phyloP scores from a whole-genome alignment of 345 rosid genomes.

The Populus simonii region DNA sequence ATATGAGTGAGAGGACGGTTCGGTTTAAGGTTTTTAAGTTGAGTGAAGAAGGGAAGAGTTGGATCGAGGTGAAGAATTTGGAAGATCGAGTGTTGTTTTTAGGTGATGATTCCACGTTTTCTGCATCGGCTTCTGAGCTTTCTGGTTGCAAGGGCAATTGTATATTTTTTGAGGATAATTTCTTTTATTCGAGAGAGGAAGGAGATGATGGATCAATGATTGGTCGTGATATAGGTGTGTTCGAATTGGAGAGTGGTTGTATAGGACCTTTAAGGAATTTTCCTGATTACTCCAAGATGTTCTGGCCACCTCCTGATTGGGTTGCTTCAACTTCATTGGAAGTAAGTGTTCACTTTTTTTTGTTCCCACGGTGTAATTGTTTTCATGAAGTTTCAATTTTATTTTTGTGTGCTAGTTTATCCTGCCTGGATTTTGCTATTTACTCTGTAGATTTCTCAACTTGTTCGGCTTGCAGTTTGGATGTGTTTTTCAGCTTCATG shows the following conservation, averaged over 20 bases:
- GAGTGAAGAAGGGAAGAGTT: constrained; percentile 38
- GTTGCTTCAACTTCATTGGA: constrained; percentile 35
- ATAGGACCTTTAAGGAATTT: constrained; percentile 44
- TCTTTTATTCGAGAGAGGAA: constrained; percentile 36
- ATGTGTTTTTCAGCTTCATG: not conserved
- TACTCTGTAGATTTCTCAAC: not conserved
- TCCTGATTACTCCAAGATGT: constrained; percentile 55
- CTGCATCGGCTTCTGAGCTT: constrained; percentile 52
- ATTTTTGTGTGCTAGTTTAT: not conserved
- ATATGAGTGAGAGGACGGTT: constrained; percentile 69
- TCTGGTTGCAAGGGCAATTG: constrained; percentile 49
- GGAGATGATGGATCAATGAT: constrained; percentile 13
- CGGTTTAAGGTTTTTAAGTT: constrained; percentile 64
- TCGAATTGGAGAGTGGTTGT: constrained; percentile 53
- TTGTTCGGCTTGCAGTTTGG: not conserved
- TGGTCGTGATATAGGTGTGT: constrained; percentile 57
- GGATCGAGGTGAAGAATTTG: constrained; percentile 55
- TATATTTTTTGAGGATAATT: constrained; percentile 59
- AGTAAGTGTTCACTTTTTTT: constrained; percentile 41
- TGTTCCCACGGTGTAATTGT: not conserved
- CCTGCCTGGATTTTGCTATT: not conserved
- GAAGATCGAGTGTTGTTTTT: constrained; percentile 63
- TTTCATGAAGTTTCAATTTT: not conserved
- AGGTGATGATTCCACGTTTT: constrained; percentile 82
- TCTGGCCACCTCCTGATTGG: constrained; percentile 91